Evolutionary conservation across 495 filamentous ascomycete species (phyloP), one percentile per base, ranked within the genome.

Genomic region (Penicillium desertorum): DNA sequence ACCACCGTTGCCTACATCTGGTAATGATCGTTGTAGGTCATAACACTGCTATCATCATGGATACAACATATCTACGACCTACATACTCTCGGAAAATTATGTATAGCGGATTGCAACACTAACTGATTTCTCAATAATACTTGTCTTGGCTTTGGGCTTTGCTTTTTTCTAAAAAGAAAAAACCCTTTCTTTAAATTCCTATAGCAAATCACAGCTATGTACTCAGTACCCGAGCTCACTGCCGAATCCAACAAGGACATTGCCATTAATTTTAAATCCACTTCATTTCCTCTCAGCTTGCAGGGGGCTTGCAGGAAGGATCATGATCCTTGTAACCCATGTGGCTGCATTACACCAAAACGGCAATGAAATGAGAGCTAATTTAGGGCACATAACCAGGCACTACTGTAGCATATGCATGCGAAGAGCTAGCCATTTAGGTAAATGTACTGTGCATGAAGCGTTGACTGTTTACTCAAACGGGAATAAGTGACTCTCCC

Each of bases 331-430:
- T 46, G 29, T 22, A 37, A 2, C 23, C 52, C 53, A 55, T 55
- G 53, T 55, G 53, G 53, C 53, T 37, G 16, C 17, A 55, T 37
- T 37, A 16, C 14, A 27, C 45, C 16, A 8, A 43, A 53, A 20
- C 32, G 39, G 25, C 6, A 22, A 45, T 5, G 14, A 14, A 47
- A 55, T 55, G 43, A 25, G 43, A 39, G 8, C 44, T 55, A 55
- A 46, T 46, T 46, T 46, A 41, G 53, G 34, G 22, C 52, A 55
- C 32, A 30, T 23, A 54, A 54, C 42, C 29, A 42, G 30, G 10
- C 23, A 29, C 52, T 55, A 55, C 43, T 55, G 44, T 32, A 55
- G n/a, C 8, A 34, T 22, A 16, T 55, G 32, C 53, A 54, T 43
- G 41, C 29, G 22, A 27, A 10, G 17, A 0, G n/a, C 51, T 54